A percentile compares a stretch with the other conserved stretches of the same genome.
Evolutionary conservation across 2,329 filamentous ascomycete genomes (phyloP).

Genomic region (Atkinsonella texensis): DNA sequence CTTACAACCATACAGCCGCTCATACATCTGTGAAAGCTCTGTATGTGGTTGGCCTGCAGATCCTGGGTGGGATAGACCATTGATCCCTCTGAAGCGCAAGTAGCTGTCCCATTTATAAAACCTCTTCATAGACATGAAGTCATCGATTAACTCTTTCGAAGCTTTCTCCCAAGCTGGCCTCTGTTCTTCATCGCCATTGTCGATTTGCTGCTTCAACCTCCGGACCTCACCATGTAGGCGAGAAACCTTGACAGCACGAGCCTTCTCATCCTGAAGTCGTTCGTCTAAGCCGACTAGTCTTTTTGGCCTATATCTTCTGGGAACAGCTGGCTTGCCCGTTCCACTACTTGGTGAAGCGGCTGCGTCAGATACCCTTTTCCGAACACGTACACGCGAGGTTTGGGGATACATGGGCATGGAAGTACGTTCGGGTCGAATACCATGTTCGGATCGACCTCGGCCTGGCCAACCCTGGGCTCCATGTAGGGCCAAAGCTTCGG

Average conservation of each 20-base stretch:
- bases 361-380: background rate
- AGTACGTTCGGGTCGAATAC: background rate
- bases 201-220: conserved; percentile 28
- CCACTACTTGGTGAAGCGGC: background rate
- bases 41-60: conserved; percentile 20
- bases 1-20: conserved; percentile 42
- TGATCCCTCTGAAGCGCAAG: conserved; percentile 40
- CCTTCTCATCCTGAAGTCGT: conserved; percentile 31
- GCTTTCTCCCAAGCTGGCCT: conserved; percentile 43
- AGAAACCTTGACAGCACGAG: conserved; percentile 25
- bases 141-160: conserved; percentile 47
- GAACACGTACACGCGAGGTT: background rate
- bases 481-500: conserved; percentile 58
- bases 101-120: conserved; percentile 59
- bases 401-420: background rate
- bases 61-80: conserved; percentile 12
- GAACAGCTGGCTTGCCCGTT: conserved; percentile 11
- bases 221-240: conserved; percentile 32
- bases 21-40: conserved; percentile 42
- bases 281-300: conserved; percentile 32
- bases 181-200: conserved; percentile 31
- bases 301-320: conserved; percentile 32
- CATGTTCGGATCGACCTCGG: background rate
- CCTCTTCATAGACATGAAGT: conserved; percentile 50
- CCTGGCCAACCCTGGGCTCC: conserved; percentile 25